phyloP scores from a whole-genome alignment of 495 filamentous ascomycete species.

The Hypoxylon intermedium region DNA sequence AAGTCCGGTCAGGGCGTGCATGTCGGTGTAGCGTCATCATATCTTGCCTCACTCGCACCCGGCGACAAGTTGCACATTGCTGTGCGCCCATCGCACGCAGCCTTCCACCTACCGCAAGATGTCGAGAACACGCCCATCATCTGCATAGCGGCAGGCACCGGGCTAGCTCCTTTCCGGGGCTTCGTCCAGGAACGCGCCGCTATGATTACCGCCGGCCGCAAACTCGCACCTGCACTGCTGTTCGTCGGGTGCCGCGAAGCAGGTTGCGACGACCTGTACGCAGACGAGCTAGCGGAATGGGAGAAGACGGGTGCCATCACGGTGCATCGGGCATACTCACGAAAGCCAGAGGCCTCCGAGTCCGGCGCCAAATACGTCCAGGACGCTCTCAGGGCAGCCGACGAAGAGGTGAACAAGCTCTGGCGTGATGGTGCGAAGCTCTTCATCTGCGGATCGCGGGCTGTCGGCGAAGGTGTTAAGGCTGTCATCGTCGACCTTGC shows the following conservation, averaged over 20 bases:
- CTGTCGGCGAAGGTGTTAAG: slow-evolving; percentile 67
- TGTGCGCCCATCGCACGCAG: slow-evolving; percentile 63
- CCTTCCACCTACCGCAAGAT: slow-evolving; percentile 72
- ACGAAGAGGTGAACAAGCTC: slow-evolving; percentile 57
- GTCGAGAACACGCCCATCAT: slow-evolving; percentile 68
- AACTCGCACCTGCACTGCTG: slow-evolving; percentile 65
- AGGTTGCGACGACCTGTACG: slow-evolving; percentile 66
- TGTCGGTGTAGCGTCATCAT: slow-evolving; percentile 66
- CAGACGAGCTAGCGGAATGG: slow-evolving; percentile 66
- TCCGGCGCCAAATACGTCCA: slow-evolving; percentile 68
- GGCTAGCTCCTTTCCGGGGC: slow-evolving; percentile 73
- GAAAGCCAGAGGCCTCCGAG: slow-evolving; percentile 36
- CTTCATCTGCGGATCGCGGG: slow-evolving; percentile 71
- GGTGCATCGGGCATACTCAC: slow-evolving; percentile 64
- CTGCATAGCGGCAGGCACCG: slow-evolving; percentile 63
- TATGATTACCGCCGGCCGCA: slow-evolving; percentile 58
- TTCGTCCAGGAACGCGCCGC: slow-evolving; percentile 73
- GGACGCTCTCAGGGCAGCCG: slow-evolving; percentile 63
- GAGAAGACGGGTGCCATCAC: slow-evolving; percentile 63
- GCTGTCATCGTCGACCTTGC: slow-evolving; percentile 53
- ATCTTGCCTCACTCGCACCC: slow-evolving; percentile 63
- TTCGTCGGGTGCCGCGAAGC: slow-evolving; percentile 69
- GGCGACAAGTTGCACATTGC: slow-evolving; percentile 69
- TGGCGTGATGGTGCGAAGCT: slow-evolving; percentile 67
- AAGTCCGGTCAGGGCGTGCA: slow-evolving; percentile 56